Conservation (phyloP, 306 rosid species). For the Prunus mume region DNA sequence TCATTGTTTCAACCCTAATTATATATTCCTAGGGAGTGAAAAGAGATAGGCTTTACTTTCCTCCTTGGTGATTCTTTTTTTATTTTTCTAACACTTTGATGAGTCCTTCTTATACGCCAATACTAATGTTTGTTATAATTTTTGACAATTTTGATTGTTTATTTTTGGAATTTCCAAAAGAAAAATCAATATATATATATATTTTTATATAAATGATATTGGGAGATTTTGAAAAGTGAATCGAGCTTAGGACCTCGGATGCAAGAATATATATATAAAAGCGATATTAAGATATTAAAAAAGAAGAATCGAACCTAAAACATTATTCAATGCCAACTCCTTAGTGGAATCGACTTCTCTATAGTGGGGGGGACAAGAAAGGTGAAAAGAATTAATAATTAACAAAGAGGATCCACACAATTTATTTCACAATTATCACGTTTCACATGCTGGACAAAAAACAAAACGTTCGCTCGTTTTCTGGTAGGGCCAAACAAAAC, state of each 20-base stretch:
- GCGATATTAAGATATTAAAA: accelerated
- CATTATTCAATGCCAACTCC: background rate
- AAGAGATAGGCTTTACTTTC: background rate
- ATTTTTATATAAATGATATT: too few relatives aligned
- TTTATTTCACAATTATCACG: slow-evolving; percentile 10
- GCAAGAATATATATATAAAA: accelerated
- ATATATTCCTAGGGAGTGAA: background rate
- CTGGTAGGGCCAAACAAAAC: background rate
- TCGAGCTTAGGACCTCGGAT: accelerated
- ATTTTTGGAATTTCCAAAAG: background rate
- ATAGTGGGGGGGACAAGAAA: background rate
- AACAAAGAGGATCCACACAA: background rate
- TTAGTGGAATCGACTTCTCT: background rate
- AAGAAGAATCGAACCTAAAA: accelerated
- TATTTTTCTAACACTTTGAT: background rate
- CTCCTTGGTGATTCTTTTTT: background rate
- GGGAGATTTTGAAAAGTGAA: too few relatives aligned
- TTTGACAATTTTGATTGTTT: background rate
- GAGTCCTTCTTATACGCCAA: background rate
- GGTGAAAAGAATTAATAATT: background rate
- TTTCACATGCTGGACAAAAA: slow-evolving; percentile 2
- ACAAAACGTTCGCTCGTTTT: background rate
- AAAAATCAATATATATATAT: too few relatives aligned
- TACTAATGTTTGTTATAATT: background rate
- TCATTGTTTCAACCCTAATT: background rate